phyloP scores from a whole-genome alignment of 2,329 filamentous ascomycete species.

The Coniochaeta ligniaria region DNA sequence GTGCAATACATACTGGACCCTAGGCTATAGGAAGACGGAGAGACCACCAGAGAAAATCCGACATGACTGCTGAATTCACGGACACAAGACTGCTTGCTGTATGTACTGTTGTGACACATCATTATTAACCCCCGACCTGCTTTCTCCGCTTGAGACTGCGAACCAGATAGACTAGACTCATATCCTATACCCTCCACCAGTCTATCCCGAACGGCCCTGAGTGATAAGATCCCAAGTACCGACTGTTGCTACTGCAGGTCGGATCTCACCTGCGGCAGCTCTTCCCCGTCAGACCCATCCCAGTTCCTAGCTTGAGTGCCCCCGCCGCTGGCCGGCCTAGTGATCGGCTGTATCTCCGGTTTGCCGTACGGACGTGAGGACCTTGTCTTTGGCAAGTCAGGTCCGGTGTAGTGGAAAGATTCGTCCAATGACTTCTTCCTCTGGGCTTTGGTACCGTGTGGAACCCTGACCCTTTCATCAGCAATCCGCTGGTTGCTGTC shows the following conservation, averaged over 20 bases:
- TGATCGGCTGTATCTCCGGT: neutral
- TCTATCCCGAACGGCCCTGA: too few relatives aligned
- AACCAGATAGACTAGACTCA: too few relatives aligned
- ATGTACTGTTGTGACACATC: too few relatives aligned
- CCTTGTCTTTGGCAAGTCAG: neutral
- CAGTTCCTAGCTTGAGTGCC: neutral
- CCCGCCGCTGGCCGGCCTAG: neutral
- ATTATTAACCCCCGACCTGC: too few relatives aligned
- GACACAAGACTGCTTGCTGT: too few relatives aligned
- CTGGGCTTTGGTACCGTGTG: neutral
- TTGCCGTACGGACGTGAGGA: neutral
- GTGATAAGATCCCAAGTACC: too few relatives aligned
- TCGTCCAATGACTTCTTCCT: neutral
- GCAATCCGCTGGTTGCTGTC: neutral
- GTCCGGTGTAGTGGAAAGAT: neutral
- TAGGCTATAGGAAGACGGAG: too few relatives aligned
- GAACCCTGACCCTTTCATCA: neutral
- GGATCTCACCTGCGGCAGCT: neutral
- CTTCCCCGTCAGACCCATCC: neutral
- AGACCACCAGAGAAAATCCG: too few relatives aligned
- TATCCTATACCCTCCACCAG: too few relatives aligned
- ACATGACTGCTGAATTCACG: too few relatives aligned
- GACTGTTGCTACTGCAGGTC: neutral
- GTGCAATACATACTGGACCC: too few relatives aligned
- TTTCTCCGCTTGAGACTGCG: too few relatives aligned